Evolutionary conservation across 2,329 filamentous ascomycete genomes (phyloP).

Genomic region (Pseudocercospora cruenta): DNA sequence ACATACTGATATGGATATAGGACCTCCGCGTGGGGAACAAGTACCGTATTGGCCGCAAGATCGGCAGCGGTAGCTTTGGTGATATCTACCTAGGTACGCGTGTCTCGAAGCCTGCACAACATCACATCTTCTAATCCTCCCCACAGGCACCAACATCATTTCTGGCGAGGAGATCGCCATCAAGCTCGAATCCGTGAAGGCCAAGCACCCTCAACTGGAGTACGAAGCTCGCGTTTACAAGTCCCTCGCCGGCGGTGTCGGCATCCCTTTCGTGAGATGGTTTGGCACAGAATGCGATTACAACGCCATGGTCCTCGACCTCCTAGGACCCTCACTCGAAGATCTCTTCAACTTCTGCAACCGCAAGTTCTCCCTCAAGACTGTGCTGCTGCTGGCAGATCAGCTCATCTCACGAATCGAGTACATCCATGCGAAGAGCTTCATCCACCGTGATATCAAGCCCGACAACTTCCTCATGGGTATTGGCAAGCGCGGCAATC

Average conservation of each 20-base stretch:
- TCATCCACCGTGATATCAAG: conserved; percentile 99
- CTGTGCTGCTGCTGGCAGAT: conserved; percentile 91
- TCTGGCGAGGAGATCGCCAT: conserved; percentile 99
- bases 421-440: conserved; percentile 99
- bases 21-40: conserved; percentile 99
- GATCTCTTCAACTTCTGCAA: conserved; percentile 99
- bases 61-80: conserved; percentile 95
- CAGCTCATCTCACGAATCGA: conserved; percentile 99
- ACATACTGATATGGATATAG: conserved; percentile 56
- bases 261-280: conserved; percentile 98
- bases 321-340: conserved; percentile 92
- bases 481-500: conserved; percentile 97
- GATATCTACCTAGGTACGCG: conserved; percentile 88
- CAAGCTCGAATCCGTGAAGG: conserved; percentile 99
- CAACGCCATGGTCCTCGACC: conserved; percentile 98
- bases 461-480: conserved; percentile 99
- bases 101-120: background rate
- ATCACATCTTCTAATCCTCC: conserved; percentile 8
- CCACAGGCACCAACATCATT: conserved; percentile 92
- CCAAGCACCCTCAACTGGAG: conserved; percentile 97
- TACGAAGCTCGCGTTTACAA: conserved; percentile 96
- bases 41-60: conserved; percentile 99
- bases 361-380: conserved; percentile 99
- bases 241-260: conserved; percentile 89
- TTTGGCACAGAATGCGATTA: conserved; percentile 99